Base-by-base conservation (phyloP, 805 yeast species). In the Vanderwaltozyma verrucispora region DNA sequence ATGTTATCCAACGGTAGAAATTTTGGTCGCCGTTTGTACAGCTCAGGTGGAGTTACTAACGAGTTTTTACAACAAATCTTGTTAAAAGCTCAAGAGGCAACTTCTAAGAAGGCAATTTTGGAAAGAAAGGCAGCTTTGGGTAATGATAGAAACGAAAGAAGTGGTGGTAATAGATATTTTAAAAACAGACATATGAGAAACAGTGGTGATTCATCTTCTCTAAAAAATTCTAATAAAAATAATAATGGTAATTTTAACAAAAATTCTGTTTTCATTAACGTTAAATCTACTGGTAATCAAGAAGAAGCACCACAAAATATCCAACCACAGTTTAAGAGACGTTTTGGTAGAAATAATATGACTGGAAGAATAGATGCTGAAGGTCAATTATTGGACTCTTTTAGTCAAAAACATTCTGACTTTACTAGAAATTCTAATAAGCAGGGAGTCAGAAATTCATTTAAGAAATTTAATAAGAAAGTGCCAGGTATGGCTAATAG, bases 41-140 rank as follows among this genome's bases (percentile, higher is more conserved):
- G 54, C 36, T 47, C 51, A 27, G 43, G 47, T 10, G 35, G 35
- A 25, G 48, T 56, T 12, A 50, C 60, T 1, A 53, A 55, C 38
- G 61, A 57, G 33, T 57, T 56, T 32, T 44, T 57, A 35, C 49
- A 53, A 24, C 50, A 49, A 21, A 50, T 57, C 11, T 42, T 57
- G 23, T 47, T 44, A n/a, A 49, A 51, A 34, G 62, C 60, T 15
- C 54, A 56, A 34, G 54, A 56, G 33, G 57, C 56, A 12, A 48
- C 60, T 13, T 44, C 57, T 13, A 16, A 24, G 10, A 23, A 36
- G 26, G 28, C 37, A 19, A 39, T 9, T 36, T 28, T 9, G 37
- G 35, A 16, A 37, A 28, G 23, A 21, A 6, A 21, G 9, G 23
- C 23, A 21, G 9, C 6, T 21, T 7, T 21, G 23, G 9, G 9